Base-by-base conservation (phyloP, 129 eudicot species). In the Solidago caesia region DNA sequence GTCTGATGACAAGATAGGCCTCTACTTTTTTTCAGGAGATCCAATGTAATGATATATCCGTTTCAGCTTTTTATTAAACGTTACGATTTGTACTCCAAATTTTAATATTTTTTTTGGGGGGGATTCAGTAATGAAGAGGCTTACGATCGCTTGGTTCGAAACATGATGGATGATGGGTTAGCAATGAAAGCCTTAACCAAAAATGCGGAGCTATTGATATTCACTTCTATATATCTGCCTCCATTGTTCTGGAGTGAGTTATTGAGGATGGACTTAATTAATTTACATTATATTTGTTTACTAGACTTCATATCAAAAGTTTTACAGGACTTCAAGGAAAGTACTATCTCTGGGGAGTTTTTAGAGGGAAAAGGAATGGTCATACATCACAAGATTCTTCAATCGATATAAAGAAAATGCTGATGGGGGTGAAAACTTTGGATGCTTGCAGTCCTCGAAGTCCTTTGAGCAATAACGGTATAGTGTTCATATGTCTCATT, bases 121-220 rank as follows among this genome's bases (percentile, higher is more conserved):
- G 39, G 39, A 41, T 62, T 27, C 81, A 83, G 84, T 64, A 49
- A 83, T 39, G 91, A 66, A 71, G 65, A 59, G 65, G 57, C 39
- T 39, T 86, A 78, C 60, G 87, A 86, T 43, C 21, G 48, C 33
- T 67, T 89, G 82, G 87, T 89, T 6, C 57, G 47, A 12, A 76
- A 89, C 25, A 85, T 89, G 95, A 73, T 82, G 46, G 5, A 42
- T 13, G 25, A 79, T 26, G 85, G 79, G 14, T 86, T 83, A 73
- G 95, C 88, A n/a, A 46, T 88, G 88, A 85, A 48, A 74, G 81
- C 81, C 21, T 4, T 16, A n/a, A 16, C 81, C 39, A 43, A 25
- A 66, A 84, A 88, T 79, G 91, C 95, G 2, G 89, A 89, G 78
- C 84, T 89, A 46, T 77, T 89, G 84, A 64, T 89, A 21, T 89